Evolutionary conservation across 148 eudicot species (phyloP).

Genomic region (Arbutus unedo): DNA sequence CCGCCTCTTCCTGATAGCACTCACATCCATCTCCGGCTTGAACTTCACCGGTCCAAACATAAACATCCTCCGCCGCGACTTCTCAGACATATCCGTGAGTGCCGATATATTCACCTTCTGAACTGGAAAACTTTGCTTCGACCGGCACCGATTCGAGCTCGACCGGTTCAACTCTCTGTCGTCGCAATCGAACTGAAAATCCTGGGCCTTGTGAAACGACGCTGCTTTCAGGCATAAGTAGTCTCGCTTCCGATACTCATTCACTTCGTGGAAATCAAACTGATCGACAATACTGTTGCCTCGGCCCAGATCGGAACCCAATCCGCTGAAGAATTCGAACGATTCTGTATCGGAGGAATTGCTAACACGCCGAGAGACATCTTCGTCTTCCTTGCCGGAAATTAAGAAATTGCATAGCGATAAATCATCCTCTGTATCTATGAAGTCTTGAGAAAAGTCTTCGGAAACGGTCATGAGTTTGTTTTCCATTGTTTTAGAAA

Average conservation of each 20-base stretch:
- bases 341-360: constrained; percentile 1
- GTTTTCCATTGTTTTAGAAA: background rate
- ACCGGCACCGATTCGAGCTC: background rate
- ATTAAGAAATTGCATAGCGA: constrained; percentile 18
- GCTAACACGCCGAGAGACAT: background rate
- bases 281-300: background rate
- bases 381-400: background rate
- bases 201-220: constrained; percentile 9
- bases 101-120: constrained; percentile 34
- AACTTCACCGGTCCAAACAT: constrained; percentile 43
- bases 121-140: background rate
- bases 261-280: background rate
- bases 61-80: constrained; percentile 29
- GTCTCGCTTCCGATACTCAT: constrained; percentile 16
- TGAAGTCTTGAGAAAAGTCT: constrained; percentile 2
- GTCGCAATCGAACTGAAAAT: background rate
- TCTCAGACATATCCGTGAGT: constrained; percentile 30
- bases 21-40: constrained; percentile 40
- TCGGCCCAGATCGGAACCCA: background rate
- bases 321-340: constrained; percentile 9
- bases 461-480: background rate
- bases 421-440: constrained; percentile 1
- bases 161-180: background rate
- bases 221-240: constrained; percentile 4
- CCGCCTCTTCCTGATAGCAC: constrained; percentile 30